Evolutionary conservation across 768 basidiomycete genomes (phyloP).

Genomic region (Mycena olivaceomarginata): DNA sequence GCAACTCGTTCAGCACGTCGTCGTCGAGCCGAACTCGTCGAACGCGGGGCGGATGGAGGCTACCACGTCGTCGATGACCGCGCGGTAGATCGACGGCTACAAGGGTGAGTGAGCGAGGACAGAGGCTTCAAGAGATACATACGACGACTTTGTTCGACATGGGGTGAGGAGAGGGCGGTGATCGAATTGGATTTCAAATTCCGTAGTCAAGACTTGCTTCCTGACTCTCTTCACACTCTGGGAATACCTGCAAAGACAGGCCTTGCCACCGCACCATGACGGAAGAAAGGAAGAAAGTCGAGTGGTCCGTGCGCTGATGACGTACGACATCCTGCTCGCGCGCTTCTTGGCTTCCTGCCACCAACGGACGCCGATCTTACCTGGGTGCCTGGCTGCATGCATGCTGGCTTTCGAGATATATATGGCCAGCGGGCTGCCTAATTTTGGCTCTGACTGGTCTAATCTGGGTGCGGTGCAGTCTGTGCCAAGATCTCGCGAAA

Average conservation of each 20-base stretch:
- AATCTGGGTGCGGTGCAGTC: too few relatives aligned
- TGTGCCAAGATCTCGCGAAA: too few relatives aligned
- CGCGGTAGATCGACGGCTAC: slow-evolving; percentile 80
- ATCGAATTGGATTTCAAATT: slow-evolving; percentile 4
- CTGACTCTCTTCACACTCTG: neutral
- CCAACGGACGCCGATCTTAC: too few relatives aligned
- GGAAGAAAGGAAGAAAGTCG: too few relatives aligned
- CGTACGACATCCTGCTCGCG: too few relatives aligned
- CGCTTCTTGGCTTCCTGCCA: too few relatives aligned
- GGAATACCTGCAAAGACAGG: neutral
- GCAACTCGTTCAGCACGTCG: slow-evolving; percentile 79
- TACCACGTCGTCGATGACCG: slow-evolving; percentile 88
- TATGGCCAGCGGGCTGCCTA: too few relatives aligned
- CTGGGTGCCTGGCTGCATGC: too few relatives aligned
- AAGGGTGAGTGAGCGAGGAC: slow-evolving; percentile 51
- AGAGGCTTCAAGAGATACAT: slow-evolving; percentile 62
- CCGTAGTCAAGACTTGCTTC: neutral
- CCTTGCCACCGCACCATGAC: neutral
- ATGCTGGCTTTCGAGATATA: too few relatives aligned
- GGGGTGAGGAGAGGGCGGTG: slow-evolving; percentile 17
- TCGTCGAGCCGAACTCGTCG: slow-evolving; percentile 85
- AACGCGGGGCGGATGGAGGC: slow-evolving; percentile 82
- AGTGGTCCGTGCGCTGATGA: too few relatives aligned
- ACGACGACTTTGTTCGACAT: slow-evolving; percentile 90
- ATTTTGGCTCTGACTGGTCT: too few relatives aligned